Conservation (phyloP, 805 yeast genomes). For the Monosporozyma yasuniensis region DNA sequence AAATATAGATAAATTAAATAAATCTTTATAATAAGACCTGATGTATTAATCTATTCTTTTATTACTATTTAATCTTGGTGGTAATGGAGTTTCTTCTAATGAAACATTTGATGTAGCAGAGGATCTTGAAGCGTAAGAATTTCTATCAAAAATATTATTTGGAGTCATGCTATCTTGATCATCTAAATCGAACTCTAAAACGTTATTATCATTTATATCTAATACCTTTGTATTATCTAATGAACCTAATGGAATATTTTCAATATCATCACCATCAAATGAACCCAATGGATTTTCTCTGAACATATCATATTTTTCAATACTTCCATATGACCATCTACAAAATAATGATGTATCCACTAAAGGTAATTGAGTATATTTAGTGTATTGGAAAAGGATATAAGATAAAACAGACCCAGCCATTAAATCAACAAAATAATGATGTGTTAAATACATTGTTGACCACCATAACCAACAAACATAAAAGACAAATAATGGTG, state of each 20-base stretch:
- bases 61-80: slow-evolving; percentile 6
- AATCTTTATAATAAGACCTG: not conserved
- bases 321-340: slow-evolving; percentile 55
- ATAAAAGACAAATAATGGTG: slow-evolving; percentile 61
- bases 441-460: slow-evolving; percentile 96
- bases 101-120: slow-evolving; percentile 31
- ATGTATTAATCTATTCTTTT: not conserved
- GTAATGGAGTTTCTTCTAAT: slow-evolving; percentile 12
- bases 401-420: slow-evolving; percentile 87
- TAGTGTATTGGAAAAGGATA: slow-evolving; percentile 58
- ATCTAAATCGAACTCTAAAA: slow-evolving; percentile 21
- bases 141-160: slow-evolving; percentile 26
- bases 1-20: not conserved
- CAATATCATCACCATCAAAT: slow-evolving; percentile 24
- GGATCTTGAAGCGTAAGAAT: slow-evolving; percentile 26
- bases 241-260: slow-evolving; percentile 20
- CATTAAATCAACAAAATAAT: slow-evolving; percentile 85
- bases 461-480: slow-evolving; percentile 98
- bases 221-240: slow-evolving; percentile 6
- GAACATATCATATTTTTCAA: slow-evolving; percentile 30
- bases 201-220: slow-evolving; percentile 6
- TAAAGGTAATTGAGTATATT: slow-evolving; percentile 59
- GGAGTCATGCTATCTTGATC: slow-evolving; percentile 8
- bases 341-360: slow-evolving; percentile 45
- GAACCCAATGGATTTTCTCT: slow-evolving; percentile 31